A percentile compares a stretch with the other conserved stretches of the same genome.
Evolutionary conservation across 768 basidiomycete species (phyloP).

Genomic region (Russula lepida): DNA sequence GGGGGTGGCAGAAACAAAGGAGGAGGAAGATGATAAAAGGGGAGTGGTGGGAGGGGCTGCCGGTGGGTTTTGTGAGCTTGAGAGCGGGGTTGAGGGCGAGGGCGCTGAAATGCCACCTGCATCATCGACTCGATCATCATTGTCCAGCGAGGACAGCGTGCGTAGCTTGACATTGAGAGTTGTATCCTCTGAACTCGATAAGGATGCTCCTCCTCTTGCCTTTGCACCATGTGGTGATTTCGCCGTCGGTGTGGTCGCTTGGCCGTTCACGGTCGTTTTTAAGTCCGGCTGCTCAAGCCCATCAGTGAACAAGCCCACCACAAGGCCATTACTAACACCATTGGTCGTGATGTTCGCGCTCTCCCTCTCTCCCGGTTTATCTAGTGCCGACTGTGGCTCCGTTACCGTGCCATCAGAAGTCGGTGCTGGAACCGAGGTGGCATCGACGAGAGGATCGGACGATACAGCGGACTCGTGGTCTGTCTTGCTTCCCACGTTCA

Average conservation of each 20-base stretch:
- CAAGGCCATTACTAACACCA: background rate
- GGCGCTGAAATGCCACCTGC: background rate
- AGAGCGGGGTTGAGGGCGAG: constrained; percentile 8
- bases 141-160: background rate
- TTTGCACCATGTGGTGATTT: background rate
- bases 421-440: background rate
- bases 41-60: background rate
- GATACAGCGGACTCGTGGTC: constrained; percentile 7
- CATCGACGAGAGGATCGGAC: background rate
- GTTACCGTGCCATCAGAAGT: background rate
- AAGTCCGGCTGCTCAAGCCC: background rate
- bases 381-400: background rate
- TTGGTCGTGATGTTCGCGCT: background rate
- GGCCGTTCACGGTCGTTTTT: background rate
- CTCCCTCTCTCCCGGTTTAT: background rate
- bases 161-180: background rate
- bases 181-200: background rate
- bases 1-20: background rate
- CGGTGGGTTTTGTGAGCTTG: constrained; percentile 4
- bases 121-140: background rate
- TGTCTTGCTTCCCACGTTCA: constrained; percentile 13
- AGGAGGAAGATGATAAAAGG: background rate
- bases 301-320: background rate
- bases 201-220: background rate
- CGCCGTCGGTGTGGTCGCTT: background rate